Evolutionary conservation across 768 basidiomycete species (phyloP).

Genomic region (Suillus paluster): DNA sequence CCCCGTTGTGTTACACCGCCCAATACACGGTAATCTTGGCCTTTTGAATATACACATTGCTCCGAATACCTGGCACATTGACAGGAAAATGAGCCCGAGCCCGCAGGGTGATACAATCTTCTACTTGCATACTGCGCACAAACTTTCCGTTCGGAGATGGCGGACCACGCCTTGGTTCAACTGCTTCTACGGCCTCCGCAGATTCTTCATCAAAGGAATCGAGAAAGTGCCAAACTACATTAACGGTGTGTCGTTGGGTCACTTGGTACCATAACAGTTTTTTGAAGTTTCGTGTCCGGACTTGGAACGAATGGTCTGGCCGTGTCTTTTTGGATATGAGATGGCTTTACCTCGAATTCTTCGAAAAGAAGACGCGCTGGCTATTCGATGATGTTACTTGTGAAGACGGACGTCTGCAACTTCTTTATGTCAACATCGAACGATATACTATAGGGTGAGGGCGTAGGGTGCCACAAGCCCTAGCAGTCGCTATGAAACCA

Average conservation of each 20-base stretch:
- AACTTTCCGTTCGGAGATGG: not conserved
- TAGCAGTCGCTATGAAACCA: not conserved
- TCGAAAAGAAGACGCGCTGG: too few species aligned
- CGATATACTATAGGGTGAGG: too few species aligned
- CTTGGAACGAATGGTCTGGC: not conserved
- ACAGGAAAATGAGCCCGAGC: not conserved
- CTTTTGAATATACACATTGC: not conserved
- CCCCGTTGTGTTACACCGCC: not conserved
- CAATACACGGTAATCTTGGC: constrained; percentile 9
- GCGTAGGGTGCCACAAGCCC: not conserved
- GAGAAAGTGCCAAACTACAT: constrained; percentile 5
- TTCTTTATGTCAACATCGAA: not conserved
- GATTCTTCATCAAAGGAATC: not conserved
- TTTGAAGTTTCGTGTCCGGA: not conserved
- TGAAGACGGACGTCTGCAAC: not conserved
- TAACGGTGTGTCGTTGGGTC: not conserved
- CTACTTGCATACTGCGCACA: not conserved
- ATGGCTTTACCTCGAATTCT: not conserved
- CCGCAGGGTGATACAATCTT: not conserved
- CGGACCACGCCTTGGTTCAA: not conserved
- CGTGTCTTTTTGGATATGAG: not conserved
- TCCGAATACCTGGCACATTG: not conserved
- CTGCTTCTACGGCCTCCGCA: not conserved
- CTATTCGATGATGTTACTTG: not conserved
- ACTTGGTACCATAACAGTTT: not conserved